Evolutionary conservation across 805 yeast species (phyloP).

Genomic region (Suhomyces sp.): DNA sequence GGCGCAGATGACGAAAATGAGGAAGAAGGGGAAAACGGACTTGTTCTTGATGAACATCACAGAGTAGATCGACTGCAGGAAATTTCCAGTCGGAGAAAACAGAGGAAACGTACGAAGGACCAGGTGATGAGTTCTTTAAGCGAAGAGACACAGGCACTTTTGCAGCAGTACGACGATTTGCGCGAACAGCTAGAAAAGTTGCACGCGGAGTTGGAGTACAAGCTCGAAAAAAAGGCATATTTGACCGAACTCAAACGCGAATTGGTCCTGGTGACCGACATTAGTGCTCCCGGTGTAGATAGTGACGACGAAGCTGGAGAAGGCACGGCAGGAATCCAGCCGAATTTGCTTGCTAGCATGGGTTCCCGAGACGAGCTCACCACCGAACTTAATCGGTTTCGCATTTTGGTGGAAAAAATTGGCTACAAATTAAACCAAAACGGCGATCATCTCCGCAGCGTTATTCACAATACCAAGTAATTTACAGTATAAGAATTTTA

Average conservation of each 20-base stretch:
- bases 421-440: slow-evolving; percentile 7
- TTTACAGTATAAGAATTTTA: neutral
- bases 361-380: slow-evolving; percentile 2
- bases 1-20: slow-evolving; percentile 1
- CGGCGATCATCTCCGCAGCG: slow-evolving; percentile 1
- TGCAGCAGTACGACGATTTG: slow-evolving; percentile 20
- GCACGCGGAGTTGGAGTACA: slow-evolving; percentile 22
- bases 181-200: slow-evolving; percentile 16
- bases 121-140: neutral
- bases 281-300: slow-evolving; percentile 8
- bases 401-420: slow-evolving; percentile 26
- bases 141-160: neutral
- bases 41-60: slow-evolving; percentile 21
- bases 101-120: neutral
- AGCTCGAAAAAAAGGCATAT: slow-evolving; percentile 29
- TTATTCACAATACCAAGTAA: neutral
- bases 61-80: slow-evolving; percentile 5
- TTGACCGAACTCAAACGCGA: slow-evolving; percentile 15
- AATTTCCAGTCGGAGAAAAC: neutral
- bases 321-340: slow-evolving; percentile 6
- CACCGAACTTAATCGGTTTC: slow-evolving; percentile 25
- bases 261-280: slow-evolving; percentile 2
- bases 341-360: slow-evolving; percentile 7
- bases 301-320: slow-evolving; percentile 18
- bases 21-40: slow-evolving; percentile 9